These are phyloP conservation scores for Athelia psychrophila DNA, from an alignment of 1,284 basidiomycete species.

Conservation along the genomic window DNA sequence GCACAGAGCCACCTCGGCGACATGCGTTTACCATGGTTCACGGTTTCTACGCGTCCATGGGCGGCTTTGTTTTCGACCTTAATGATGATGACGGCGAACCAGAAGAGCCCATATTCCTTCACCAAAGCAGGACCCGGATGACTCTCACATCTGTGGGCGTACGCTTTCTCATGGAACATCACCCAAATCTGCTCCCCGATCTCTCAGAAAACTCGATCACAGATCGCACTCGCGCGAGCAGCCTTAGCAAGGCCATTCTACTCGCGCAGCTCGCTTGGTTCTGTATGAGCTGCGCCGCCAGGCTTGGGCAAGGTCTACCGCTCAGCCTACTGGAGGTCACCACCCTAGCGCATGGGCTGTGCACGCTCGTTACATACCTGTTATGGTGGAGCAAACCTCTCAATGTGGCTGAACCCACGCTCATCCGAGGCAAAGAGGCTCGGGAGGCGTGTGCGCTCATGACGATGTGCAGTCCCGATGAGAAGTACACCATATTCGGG, in stretches of 20 bases:
- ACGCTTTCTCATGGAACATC: constrained; percentile 11
- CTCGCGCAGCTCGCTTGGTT: constrained; percentile 10
- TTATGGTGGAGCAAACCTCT: constrained; percentile 10
- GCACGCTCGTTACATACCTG: constrained; percentile 8
- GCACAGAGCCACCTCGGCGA: too few species aligned
- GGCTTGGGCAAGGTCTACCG: constrained; percentile 4
- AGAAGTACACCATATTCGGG: too few species aligned
- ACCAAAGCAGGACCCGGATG: constrained; percentile 1
- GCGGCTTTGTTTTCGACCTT: constrained; percentile 15
- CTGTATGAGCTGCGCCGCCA: constrained; percentile 6
- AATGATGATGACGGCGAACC: neutral
- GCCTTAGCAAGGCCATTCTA: constrained; percentile 7
- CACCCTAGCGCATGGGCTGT: constrained; percentile 9
- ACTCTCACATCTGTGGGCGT: constrained; percentile 9
- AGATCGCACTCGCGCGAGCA: constrained; percentile 8
- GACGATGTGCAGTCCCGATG: constrained; percentile 8
- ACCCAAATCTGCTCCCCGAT: constrained; percentile 10
- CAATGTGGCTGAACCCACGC: constrained; percentile 8
- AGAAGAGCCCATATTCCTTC: constrained; percentile 1
- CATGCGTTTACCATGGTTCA: constrained; percentile 11
- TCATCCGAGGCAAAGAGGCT: constrained; percentile 3
- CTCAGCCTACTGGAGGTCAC: constrained; percentile 11
- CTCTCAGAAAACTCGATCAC: constrained; percentile 8
- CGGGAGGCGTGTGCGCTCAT: constrained; percentile 8
- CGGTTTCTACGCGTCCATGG: constrained; percentile 18